Percentiles rank a stretch among this genome's conserved stretches.
Evolutionary conservation across 305 asterid species (phyloP).

Genomic region (Rubia peregrina): DNA sequence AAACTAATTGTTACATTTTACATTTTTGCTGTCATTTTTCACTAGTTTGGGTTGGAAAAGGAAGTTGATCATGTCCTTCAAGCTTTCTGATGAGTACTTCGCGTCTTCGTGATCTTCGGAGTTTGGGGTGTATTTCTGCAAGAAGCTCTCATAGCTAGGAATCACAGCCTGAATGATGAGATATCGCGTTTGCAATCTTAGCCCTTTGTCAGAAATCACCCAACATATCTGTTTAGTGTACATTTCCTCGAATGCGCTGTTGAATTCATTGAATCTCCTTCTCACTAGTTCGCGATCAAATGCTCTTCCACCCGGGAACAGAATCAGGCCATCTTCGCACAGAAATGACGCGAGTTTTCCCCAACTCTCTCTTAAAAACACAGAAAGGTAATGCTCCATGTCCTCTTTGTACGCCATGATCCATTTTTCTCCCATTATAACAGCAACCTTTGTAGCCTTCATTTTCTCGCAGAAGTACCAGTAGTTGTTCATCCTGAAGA

Average conservation of each 20-base stretch:
- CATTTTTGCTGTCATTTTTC: slow-evolving; percentile 24
- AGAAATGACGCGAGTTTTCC: slow-evolving; percentile 43
- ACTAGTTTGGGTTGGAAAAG: slow-evolving; percentile 49
- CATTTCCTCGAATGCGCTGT: slow-evolving; percentile 53
- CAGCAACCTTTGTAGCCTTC: slow-evolving; percentile 52
- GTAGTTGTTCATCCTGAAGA: slow-evolving; percentile 64
- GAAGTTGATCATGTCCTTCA: slow-evolving; percentile 39
- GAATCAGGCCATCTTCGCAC: slow-evolving; percentile 45
- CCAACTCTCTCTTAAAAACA: slow-evolving; percentile 71
- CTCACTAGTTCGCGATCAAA: slow-evolving; percentile 42
- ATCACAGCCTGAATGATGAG: slow-evolving; percentile 41
- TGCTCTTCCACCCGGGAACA: slow-evolving; percentile 77
- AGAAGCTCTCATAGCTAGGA: slow-evolving; percentile 45
- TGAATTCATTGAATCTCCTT: slow-evolving; percentile 49
- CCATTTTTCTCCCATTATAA: slow-evolving; percentile 72
- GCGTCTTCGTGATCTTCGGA: slow-evolving; percentile 28
- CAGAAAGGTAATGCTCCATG: slow-evolving; percentile 33
- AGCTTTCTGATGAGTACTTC: slow-evolving; percentile 35
- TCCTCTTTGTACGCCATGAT: slow-evolving; percentile 40
- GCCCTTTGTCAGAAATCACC: slow-evolving; percentile 46
- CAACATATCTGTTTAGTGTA: slow-evolving; percentile 49
- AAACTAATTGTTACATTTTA: neutral
- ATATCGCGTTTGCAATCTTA: slow-evolving; percentile 42
- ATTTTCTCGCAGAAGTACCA: slow-evolving; percentile 48
- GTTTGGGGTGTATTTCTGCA: slow-evolving; percentile 36